phyloP scores from a whole-genome alignment of 139 green algal genomes.

The Zygnema cylindricum region DNA sequence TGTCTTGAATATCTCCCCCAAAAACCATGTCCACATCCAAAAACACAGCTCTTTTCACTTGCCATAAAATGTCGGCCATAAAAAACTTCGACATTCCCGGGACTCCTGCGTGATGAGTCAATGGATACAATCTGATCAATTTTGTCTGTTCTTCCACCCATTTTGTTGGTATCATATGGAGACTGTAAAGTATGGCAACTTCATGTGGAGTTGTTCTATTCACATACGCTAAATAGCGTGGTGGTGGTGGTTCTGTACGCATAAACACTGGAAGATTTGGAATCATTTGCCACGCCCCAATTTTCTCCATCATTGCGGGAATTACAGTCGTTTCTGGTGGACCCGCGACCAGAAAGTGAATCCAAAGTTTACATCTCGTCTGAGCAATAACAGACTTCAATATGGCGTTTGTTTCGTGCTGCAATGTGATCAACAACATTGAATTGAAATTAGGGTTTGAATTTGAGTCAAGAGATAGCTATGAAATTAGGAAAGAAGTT shows the following conservation, averaged over 20 bases:
- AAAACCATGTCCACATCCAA: slow-evolving; percentile 46
- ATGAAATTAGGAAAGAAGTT: no score
- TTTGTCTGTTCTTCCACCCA: slow-evolving; percentile 29
- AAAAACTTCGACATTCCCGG: slow-evolving; percentile 51
- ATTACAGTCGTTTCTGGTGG: not conserved
- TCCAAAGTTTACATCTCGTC: slow-evolving; percentile 11
- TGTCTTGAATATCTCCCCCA: slow-evolving; percentile 32
- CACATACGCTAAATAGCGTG: not conserved
- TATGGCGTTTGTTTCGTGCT: slow-evolving; percentile 33
- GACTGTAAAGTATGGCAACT: slow-evolving; percentile 7
- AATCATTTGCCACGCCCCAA: no score
- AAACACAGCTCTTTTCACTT: slow-evolving; percentile 27
- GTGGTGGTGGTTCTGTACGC: not conserved
- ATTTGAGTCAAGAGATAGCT: no score
- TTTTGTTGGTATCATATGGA: slow-evolving; percentile 23
- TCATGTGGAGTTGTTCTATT: not conserved
- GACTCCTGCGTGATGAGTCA: slow-evolving; percentile 27
- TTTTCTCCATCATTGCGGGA: slow-evolving; percentile 5
- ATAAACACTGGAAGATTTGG: not conserved
- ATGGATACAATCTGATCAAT: slow-evolving; percentile 12
- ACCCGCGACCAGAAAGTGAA: slow-evolving; percentile 33
- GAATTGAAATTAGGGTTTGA: no score
- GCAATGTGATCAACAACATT: no score
- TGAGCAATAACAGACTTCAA: slow-evolving; percentile 19
- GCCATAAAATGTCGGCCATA: slow-evolving; percentile 37